phyloP scores from a whole-genome alignment of 2,329 filamentous ascomycete species.

The Neophaeococcomyces aloes region DNA sequence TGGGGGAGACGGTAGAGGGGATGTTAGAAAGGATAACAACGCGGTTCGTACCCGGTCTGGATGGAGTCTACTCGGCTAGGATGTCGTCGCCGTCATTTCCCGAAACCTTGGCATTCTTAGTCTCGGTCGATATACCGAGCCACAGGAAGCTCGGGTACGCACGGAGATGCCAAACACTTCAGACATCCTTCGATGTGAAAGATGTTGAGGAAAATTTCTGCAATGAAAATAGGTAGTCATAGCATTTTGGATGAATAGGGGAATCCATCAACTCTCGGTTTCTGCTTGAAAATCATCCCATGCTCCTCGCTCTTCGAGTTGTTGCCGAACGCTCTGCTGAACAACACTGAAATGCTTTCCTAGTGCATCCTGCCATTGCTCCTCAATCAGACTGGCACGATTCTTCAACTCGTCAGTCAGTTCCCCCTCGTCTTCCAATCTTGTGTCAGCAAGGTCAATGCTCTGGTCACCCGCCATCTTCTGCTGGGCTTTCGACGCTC shows the following conservation, averaged over 20 bases:
- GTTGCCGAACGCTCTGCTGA: slow-evolving; percentile 62
- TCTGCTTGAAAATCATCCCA: slow-evolving; percentile 57
- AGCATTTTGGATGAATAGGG: not conserved
- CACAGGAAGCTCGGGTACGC: too few relatives aligned
- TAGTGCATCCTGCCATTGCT: slow-evolving; percentile 82
- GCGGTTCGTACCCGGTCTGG: too few relatives aligned
- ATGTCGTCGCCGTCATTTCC: too few relatives aligned
- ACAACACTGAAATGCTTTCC: slow-evolving; percentile 63
- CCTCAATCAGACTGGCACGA: slow-evolving; percentile 80
- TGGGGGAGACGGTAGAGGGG: slow-evolving; percentile 1
- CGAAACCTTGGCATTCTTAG: too few relatives aligned
- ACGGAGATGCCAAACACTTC: too few relatives aligned
- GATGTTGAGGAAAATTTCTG: too few relatives aligned
- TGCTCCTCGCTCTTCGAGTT: slow-evolving; percentile 65
- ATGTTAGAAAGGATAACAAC: too few relatives aligned
- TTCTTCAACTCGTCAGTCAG: slow-evolving; percentile 85
- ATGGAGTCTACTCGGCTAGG: too few relatives aligned
- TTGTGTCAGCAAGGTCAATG: slow-evolving; percentile 30
- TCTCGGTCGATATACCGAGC: too few relatives aligned
- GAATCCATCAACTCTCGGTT: not conserved
- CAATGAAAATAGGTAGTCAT: too few relatives aligned
- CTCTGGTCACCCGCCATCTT: slow-evolving; percentile 35
- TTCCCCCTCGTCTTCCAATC: slow-evolving; percentile 54
- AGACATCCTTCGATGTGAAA: too few relatives aligned
- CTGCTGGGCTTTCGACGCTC: slow-evolving; percentile 57